phyloP scores from a whole-genome alignment of 306 rosid species.

The Vachellia collinsii region DNA sequence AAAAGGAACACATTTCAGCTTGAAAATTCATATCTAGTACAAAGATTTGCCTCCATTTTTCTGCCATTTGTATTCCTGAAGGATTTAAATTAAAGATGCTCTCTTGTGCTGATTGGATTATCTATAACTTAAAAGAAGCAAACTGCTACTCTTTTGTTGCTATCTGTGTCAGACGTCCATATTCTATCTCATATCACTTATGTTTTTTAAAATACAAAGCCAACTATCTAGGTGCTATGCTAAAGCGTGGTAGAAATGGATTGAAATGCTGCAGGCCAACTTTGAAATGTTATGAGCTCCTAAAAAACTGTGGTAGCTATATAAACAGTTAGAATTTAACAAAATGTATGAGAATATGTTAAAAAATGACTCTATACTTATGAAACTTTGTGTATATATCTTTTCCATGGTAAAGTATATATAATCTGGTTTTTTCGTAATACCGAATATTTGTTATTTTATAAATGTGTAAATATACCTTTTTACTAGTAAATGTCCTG shows the following conservation, averaged over 20 bases:
- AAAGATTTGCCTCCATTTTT: conserved; percentile 16
- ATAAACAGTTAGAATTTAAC: neutral
- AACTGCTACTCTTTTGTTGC: neutral
- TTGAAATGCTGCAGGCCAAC: neutral
- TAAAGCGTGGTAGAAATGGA: neutral
- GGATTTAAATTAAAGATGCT: neutral
- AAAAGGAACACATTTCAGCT: neutral
- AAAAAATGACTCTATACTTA: neutral
- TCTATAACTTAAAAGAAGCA: neutral
- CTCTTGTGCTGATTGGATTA: conserved; percentile 25
- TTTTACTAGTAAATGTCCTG: neutral
- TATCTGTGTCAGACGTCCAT: neutral
- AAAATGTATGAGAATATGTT: neutral
- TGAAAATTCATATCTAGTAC: conserved; percentile 24
- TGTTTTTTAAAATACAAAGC: neutral
- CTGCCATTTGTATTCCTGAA: neutral
- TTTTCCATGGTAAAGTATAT: neutral
- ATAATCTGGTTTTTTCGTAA: neutral
- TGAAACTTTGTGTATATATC: neutral
- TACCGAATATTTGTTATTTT: neutral
- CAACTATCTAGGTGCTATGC: neutral
- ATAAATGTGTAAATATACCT: neutral
- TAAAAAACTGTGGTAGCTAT: neutral
- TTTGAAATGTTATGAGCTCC: neutral
- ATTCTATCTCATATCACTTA: neutral